A percentile compares a stretch with the other conserved stretches of the same genome.
Evolutionary conservation across 495 filamentous ascomycete species (phyloP).

Genomic region (Neurospora sp.): DNA sequence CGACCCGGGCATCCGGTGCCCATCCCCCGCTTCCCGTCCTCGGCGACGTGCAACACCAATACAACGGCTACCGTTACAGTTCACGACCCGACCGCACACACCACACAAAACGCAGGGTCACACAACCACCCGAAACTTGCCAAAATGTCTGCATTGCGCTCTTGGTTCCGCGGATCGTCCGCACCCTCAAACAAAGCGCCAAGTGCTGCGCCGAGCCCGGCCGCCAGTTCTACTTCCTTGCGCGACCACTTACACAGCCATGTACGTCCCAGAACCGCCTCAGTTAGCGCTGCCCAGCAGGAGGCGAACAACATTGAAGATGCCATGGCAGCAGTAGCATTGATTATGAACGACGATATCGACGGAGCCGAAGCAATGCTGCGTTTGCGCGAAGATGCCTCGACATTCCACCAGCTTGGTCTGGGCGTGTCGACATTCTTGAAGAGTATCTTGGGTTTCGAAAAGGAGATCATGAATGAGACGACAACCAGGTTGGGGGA

Average conservation of each 20-base stretch:
- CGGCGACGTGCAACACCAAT: slow-evolving; percentile 1
- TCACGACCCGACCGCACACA: background rate
- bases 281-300: slow-evolving; percentile 12
- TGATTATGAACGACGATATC: slow-evolving; percentile 92
- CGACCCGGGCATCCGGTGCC: background rate
- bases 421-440: slow-evolving; percentile 76
- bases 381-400: slow-evolving; percentile 56
- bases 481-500: slow-evolving; percentile 63
- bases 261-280: slow-evolving; percentile 17
- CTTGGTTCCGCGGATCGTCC: slow-evolving; percentile 21
- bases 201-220: slow-evolving; percentile 15
- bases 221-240: slow-evolving; percentile 10
- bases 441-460: slow-evolving; percentile 79
- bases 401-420: slow-evolving; percentile 89
- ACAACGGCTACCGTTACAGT: background rate
- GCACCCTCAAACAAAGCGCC: slow-evolving; percentile 12
- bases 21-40: background rate
- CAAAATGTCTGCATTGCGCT: slow-evolving; percentile 20
- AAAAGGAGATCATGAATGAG: slow-evolving; percentile 88
- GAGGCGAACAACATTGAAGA: slow-evolving; percentile 35
- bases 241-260: slow-evolving; percentile 2
- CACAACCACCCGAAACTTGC: background rate
- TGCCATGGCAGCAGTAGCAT: slow-evolving; percentile 33
- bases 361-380: slow-evolving; percentile 72
- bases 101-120: background rate